These are phyloP conservation scores for Beta macrorhiza DNA, from an alignment of 179 eudicot species.

Conservation along the genomic window DNA sequence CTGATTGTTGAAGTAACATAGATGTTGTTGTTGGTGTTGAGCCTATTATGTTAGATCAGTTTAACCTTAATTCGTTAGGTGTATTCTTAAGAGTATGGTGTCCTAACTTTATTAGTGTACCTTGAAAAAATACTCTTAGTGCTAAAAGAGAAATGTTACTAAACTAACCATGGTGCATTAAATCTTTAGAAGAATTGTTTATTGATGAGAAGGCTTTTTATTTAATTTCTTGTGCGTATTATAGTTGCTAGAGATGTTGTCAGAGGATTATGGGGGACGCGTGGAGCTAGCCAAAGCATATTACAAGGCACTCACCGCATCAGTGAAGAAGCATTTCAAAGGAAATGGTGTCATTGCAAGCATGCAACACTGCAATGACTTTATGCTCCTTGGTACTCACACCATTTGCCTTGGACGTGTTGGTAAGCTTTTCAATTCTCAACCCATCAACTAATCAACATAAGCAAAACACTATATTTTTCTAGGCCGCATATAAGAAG, in stretches of 20 bases:
- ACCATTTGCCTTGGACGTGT: constrained; percentile 88
- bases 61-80: too few species aligned
- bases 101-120: too few species aligned
- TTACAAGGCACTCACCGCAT: constrained; percentile 68
- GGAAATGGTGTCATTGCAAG: constrained; percentile 95
- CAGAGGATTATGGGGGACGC: constrained; percentile 90
- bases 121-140: too few species aligned
- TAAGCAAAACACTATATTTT: too few species aligned
- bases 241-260: constrained; percentile 81
- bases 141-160: too few species aligned
- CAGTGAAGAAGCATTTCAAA: constrained; percentile 76
- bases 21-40: too few species aligned
- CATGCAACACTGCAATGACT: constrained; percentile 95
- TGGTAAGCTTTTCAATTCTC: constrained; percentile 44
- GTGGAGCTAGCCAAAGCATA: constrained; percentile 81
- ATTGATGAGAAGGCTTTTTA: neutral
- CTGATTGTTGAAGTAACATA: too few species aligned
- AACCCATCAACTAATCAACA: too few species aligned
- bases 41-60: too few species aligned
- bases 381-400: constrained; percentile 89
- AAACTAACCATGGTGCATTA: too few species aligned
- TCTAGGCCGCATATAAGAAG: too few species aligned
- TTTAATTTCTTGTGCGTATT: neutral
- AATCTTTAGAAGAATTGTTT: neutral
- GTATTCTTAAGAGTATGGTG: too few species aligned